Evolutionary conservation across 768 basidiomycete genomes (phyloP).

Genomic region (Cystoderma amianthinum): DNA sequence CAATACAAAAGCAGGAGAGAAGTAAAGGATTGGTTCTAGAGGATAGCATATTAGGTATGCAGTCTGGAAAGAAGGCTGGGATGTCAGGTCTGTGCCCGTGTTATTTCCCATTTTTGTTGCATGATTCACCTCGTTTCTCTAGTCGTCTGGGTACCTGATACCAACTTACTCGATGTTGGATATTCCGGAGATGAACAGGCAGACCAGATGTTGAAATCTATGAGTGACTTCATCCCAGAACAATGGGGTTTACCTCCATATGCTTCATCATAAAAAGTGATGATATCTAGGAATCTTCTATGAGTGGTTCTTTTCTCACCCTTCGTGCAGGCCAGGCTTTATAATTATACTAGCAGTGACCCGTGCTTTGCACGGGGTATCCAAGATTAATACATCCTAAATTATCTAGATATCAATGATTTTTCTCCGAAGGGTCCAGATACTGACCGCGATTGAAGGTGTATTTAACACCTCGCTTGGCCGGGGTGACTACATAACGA

Average conservation of each 20-base stretch:
- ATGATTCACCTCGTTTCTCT: conserved; percentile 3
- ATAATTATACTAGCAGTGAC: too few relatives aligned
- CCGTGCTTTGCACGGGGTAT: too few relatives aligned
- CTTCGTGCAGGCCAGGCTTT: too few relatives aligned
- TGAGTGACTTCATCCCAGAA: conserved; percentile 74
- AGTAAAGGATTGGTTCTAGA: conserved; percentile 74
- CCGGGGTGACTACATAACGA: too few relatives aligned
- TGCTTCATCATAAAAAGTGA: too few relatives aligned
- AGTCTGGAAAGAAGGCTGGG: conserved; percentile 77
- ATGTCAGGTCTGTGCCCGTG: conserved; percentile 60
- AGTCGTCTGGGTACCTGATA: conserved; percentile 87
- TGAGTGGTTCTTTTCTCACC: not conserved
- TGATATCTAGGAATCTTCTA: too few relatives aligned
- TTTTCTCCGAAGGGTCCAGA: too few relatives aligned
- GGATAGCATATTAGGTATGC: conserved; percentile 70
- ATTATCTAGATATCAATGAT: too few relatives aligned
- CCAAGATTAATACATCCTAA: too few relatives aligned
- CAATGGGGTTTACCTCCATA: conserved; percentile 82
- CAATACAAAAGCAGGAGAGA: conserved; percentile 39
- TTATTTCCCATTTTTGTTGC: not conserved
- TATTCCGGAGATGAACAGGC: conserved; percentile 42
- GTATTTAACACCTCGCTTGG: too few relatives aligned
- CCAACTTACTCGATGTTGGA: conserved; percentile 50
- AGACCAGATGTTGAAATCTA: conserved; percentile 50
- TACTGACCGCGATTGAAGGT: too few relatives aligned